These are phyloP conservation scores for Ceratobasidium sp. DNA, from an alignment of 1,284 basidiomycete species.

Conservation along the genomic window DNA sequence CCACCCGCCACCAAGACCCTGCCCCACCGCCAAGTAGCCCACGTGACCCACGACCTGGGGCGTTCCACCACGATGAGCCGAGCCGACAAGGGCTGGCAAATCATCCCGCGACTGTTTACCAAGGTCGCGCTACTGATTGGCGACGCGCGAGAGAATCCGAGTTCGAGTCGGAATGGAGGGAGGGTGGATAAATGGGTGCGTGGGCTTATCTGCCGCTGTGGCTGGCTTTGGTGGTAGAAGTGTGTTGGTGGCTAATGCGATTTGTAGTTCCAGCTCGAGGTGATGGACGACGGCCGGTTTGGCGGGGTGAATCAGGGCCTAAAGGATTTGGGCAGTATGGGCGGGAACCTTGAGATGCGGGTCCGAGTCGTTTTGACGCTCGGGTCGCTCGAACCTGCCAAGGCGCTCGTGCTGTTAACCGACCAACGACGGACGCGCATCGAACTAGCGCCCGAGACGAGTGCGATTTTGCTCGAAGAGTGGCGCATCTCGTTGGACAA, in stretches of 20 bases:
- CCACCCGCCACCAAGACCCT: slow-evolving; percentile 1
- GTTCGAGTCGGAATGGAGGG: slow-evolving; percentile 36
- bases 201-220: slow-evolving; percentile 37
- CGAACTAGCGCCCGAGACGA: slow-evolving; percentile 66
- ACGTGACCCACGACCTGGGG: slow-evolving; percentile 31
- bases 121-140: slow-evolving; percentile 76
- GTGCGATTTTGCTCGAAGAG: slow-evolving; percentile 73
- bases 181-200: slow-evolving; percentile 81
- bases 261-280: slow-evolving; percentile 78
- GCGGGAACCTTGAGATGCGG: slow-evolving; percentile 65
- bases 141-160: slow-evolving; percentile 57
- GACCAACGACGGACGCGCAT: slow-evolving; percentile 45
- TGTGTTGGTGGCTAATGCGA: slow-evolving; percentile 34
- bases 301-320: slow-evolving; percentile 58
- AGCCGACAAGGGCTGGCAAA: slow-evolving; percentile 83
- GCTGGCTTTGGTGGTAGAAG: slow-evolving; percentile 9
- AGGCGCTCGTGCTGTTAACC: slow-evolving; percentile 70
- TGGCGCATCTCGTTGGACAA: slow-evolving; percentile 64
- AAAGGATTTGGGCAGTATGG: slow-evolving; percentile 51
- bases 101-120: slow-evolving; percentile 76
- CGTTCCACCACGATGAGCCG: slow-evolving; percentile 33
- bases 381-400: slow-evolving; percentile 58
- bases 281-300: slow-evolving; percentile 53
- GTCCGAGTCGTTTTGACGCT: slow-evolving; percentile 74
- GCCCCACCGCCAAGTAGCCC: background rate